A percentile compares a stretch with the other conserved stretches of the same genome.
Conservation (phyloP, 2,329 filamentous ascomycete genomes). For the Cadophora malorum region DNA sequence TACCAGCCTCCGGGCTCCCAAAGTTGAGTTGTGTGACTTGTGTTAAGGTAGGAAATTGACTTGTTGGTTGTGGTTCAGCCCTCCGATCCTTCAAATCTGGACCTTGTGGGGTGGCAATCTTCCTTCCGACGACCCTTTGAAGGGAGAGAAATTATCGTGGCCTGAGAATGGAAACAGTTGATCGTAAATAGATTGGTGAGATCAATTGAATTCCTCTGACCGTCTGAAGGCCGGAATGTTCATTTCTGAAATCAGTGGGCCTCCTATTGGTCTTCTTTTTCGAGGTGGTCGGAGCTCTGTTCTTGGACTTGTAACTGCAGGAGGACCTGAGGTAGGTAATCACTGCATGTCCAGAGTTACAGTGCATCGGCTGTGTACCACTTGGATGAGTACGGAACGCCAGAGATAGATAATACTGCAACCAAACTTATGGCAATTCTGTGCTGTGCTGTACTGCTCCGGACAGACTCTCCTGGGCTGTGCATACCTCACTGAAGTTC, state of each 20-base stretch:
- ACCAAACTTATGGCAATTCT: background rate
- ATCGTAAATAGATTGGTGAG: background rate
- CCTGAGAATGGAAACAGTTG: background rate
- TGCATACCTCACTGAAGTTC: background rate
- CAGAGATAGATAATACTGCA: conserved; percentile 16
- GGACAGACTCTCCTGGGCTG: conserved; percentile 14
- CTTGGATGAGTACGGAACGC: background rate
- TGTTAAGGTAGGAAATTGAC: background rate
- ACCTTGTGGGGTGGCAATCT: conserved; percentile 5
- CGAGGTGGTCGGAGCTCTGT: conserved; percentile 7
- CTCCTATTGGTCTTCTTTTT: conserved; percentile 12
- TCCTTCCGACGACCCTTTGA: background rate
- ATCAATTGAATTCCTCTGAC: conserved; percentile 2
- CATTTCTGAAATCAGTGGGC: background rate
- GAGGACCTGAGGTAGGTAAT: conserved; percentile 9
- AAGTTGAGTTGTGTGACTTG: background rate
- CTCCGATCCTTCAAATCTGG: conserved; percentile 9
- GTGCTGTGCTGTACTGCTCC: background rate
- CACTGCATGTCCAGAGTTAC: conserved; percentile 21
- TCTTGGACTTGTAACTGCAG: conserved; percentile 15
- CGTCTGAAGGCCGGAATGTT: background rate
- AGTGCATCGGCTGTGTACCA: conserved; percentile 14
- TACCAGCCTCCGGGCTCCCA: background rate
- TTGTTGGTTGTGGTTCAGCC: conserved; percentile 9
- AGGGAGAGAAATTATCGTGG: background rate